Evolutionary conservation across 1,284 basidiomycete genomes (phyloP).

Genomic region (Tranzscheliella williamsii): DNA sequence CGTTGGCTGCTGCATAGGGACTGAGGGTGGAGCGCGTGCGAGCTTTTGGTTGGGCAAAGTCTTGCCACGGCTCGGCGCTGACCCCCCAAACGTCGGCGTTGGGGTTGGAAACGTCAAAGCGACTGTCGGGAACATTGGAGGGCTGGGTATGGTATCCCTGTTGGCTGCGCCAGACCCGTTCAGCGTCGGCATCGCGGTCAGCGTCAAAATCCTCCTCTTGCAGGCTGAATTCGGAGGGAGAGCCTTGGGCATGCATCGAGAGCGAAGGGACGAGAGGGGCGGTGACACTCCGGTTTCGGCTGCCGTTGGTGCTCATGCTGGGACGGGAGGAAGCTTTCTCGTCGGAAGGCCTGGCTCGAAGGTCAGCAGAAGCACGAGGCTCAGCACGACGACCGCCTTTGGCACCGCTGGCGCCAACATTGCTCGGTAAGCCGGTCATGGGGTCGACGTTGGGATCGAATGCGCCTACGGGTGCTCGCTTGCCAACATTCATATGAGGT

Average conservation of each 20-base stretch:
- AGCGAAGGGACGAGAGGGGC: slow-evolving; percentile 31
- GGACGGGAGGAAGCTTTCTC: slow-evolving; percentile 19
- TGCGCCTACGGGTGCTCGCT: slow-evolving; percentile 51
- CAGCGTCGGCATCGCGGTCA: slow-evolving; percentile 33
- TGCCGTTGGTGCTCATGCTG: slow-evolving; percentile 12
- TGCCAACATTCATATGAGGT: slow-evolving; percentile 50
- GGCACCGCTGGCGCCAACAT: slow-evolving; percentile 5
- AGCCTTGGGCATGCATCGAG: slow-evolving; percentile 26
- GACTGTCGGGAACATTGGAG: slow-evolving; percentile 32
- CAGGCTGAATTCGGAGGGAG: slow-evolving; percentile 19
- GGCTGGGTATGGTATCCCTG: slow-evolving; percentile 41
- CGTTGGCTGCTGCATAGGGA: slow-evolving; percentile 25
- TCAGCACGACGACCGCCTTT: slow-evolving; percentile 2
- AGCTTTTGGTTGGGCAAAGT: slow-evolving; percentile 50
- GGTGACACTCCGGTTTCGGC: slow-evolving; percentile 20
- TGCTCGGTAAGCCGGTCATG: slow-evolving; percentile 46
- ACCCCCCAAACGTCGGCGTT: slow-evolving; percentile 58
- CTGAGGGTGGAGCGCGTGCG: slow-evolving; percentile 24
- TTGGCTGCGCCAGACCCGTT: slow-evolving; percentile 30
- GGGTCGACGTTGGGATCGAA: slow-evolving; percentile 57
- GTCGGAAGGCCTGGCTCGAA: slow-evolving; percentile 9
- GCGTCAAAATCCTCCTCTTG: slow-evolving; percentile 26
- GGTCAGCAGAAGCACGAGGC: slow-evolving; percentile 2
- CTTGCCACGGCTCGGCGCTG: slow-evolving; percentile 57
- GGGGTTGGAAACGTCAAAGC: slow-evolving; percentile 44